Evolutionary conservation across 139 green algal species (phyloP).

Genomic region (Desmodesmus armatus): DNA sequence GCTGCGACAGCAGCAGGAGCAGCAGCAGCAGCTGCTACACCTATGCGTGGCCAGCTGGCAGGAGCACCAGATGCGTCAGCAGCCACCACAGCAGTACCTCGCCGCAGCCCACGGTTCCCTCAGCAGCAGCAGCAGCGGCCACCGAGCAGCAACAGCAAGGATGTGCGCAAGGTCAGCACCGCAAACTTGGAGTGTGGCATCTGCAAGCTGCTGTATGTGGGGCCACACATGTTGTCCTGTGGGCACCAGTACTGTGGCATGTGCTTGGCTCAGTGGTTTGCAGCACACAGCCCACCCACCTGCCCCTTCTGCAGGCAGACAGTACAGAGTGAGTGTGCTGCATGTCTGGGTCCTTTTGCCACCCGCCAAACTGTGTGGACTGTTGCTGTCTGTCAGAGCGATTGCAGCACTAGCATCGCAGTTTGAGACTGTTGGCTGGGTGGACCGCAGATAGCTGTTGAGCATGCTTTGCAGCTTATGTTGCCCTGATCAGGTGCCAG

Average conservation of each 20-base stretch:
- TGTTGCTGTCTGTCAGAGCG: neutral
- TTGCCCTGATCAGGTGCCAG: neutral
- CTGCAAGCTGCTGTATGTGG: slow-evolving; percentile 25
- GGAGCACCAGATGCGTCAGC: neutral
- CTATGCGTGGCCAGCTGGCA: neutral
- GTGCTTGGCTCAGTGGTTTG: slow-evolving; percentile 27
- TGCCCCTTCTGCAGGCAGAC: slow-evolving; percentile 20
- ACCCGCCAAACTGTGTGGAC: neutral
- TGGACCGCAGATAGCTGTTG: no score
- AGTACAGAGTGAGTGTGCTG: slow-evolving; percentile 22
- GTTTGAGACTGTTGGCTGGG: neutral
- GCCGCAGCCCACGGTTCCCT: no score
- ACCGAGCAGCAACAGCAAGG: neutral
- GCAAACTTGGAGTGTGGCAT: slow-evolving; percentile 22
- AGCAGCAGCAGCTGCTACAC: neutral
- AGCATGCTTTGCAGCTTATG: neutral
- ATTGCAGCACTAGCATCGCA: neutral
- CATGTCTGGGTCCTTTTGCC: neutral
- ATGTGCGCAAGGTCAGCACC: neutral
- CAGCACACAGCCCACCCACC: neutral
- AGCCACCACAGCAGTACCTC: neutral
- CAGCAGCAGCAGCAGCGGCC: neutral
- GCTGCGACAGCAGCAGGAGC: neutral
- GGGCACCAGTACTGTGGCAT: slow-evolving; percentile 28
- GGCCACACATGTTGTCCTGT: slow-evolving; percentile 13